Base-by-base conservation (phyloP, 1,284 basidiomycete species). In the Trichosporon sp. region DNA sequence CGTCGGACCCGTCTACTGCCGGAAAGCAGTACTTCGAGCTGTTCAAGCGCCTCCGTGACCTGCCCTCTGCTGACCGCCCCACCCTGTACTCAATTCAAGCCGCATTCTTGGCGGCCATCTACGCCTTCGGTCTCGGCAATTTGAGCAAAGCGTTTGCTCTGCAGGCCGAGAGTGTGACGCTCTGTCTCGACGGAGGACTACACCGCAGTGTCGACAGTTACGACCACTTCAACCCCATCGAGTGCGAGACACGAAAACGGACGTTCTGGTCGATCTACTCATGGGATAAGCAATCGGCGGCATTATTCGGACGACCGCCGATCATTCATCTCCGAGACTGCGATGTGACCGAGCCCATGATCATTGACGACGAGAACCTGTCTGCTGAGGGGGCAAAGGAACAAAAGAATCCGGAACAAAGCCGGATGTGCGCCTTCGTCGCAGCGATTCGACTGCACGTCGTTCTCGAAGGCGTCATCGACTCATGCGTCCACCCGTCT, bases 211-310 rank as follows among this genome's bases (percentile, higher is more conserved):
- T 90, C 1, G 91, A 92, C 71, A 87, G 86, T n/a, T 94, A 94
- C 68, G 91, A 92, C 74, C 84, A 91, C 64, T 93, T 93, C 76
- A 88, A 91, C 77, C 85, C 88, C 4, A 88, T 94, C 67, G 91
- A 94, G 76, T 88, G 90, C 69, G 90, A 94, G 77, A 87, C 92
- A 19, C 85, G 92, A 62, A 92, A 92, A 67, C 86, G 92, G 68
- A 94, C 92, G 0, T 95, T 94, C 79, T 95, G 72, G 91, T 91
- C 90, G 66, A 90, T 94, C 25, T 95, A 94, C 78, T 84, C 91
- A 49, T 94, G 92, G 92, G 92, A 94, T 78, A 94, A 94, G 79
- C 91, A 92, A 73, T 78, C 77, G 7, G 78, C 78, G 36, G 89
- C 91, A 32, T 88, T 92, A 70, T 93, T 94, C 75, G 92, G 92